These are phyloP conservation scores for Agaricus blazei DNA, from an alignment of 768 basidiomycete genomes.

Conservation along the genomic window DNA sequence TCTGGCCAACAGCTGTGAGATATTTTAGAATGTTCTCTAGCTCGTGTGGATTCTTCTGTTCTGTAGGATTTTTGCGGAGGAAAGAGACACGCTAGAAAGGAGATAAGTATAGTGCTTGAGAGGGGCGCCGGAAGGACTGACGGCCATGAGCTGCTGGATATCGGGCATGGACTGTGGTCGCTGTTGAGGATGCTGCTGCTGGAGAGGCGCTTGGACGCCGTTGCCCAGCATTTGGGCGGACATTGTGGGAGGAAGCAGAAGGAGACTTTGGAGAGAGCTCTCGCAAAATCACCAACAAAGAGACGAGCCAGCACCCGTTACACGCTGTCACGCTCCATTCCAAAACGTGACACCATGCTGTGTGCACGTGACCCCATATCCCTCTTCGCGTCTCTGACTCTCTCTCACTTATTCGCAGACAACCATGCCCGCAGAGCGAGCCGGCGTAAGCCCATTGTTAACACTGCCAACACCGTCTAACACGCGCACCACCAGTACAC, in stretches of 20 bases:
- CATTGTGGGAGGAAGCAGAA: conserved; percentile 19
- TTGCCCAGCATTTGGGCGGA: conserved; percentile 37
- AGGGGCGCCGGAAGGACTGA: conserved; percentile 20
- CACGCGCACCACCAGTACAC: conserved; percentile 56
- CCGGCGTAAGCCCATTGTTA: conserved; percentile 50
- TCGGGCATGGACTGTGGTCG: conserved; percentile 28
- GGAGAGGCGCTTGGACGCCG: conserved; percentile 27
- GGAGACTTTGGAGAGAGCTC: neutral
- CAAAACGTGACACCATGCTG: conserved; percentile 13
- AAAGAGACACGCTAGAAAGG: conserved; percentile 39
- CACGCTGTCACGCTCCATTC: conserved; percentile 8
- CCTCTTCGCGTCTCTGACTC: conserved; percentile 26
- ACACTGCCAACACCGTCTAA: conserved; percentile 13
- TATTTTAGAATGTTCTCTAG: conserved; percentile 43
- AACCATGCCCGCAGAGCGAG: conserved; percentile 74
- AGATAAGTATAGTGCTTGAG: conserved; percentile 9
- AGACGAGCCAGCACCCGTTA: conserved; percentile 10
- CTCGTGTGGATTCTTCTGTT: conserved; percentile 43
- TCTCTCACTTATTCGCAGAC: conserved; percentile 11
- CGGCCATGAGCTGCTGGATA: conserved; percentile 38
- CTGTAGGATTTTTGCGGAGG: conserved; percentile 44
- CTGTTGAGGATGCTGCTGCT: conserved; percentile 19
- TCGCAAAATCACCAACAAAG: conserved; percentile 11
- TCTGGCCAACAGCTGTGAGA: conserved; percentile 38
- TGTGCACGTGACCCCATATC: conserved; percentile 13